phyloP scores from a whole-genome alignment of 768 basidiomycete genomes.

The Rhizopogon roseolus region DNA sequence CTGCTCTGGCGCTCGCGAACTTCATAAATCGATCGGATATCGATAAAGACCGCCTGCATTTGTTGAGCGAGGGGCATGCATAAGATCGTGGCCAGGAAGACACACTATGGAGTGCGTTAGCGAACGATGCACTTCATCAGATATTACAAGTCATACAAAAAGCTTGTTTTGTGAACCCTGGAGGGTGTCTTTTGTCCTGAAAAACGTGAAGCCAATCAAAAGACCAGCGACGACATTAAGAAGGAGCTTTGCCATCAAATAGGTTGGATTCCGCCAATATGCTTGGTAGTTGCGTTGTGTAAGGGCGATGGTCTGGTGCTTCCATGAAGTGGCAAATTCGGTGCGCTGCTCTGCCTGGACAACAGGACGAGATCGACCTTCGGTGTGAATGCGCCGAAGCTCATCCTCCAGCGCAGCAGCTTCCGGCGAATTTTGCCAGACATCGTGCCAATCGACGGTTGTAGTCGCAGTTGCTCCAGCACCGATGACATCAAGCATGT shows the following conservation, averaged over 20 bases:
- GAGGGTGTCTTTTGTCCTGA: constrained; percentile 44
- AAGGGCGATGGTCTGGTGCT: constrained; percentile 40
- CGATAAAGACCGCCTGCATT: constrained; percentile 57
- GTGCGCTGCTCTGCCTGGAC: constrained; percentile 33
- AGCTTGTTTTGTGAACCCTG: constrained; percentile 64
- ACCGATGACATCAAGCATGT: constrained; percentile 69
- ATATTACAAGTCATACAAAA: constrained; percentile 39
- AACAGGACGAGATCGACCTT: constrained; percentile 39
- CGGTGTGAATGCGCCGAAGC: constrained; percentile 42
- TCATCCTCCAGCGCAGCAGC: constrained; percentile 28
- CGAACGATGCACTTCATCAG: background rate
- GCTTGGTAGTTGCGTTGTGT: constrained; percentile 39
- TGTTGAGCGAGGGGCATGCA: constrained; percentile 55
- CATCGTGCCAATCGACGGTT: constrained; percentile 51
- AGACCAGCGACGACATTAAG: constrained; percentile 51
- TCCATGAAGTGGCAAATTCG: constrained; percentile 52
- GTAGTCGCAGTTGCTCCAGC: constrained; percentile 63
- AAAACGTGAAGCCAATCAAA: constrained; percentile 63
- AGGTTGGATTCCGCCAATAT: constrained; percentile 56
- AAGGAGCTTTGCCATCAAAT: constrained; percentile 53
- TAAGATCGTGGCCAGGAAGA: constrained; percentile 52
- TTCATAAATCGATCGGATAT: constrained; percentile 57
- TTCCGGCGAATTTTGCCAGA: constrained; percentile 56
- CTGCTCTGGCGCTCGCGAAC: constrained; percentile 60
- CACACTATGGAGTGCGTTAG: constrained; percentile 29